Conservation (phyloP, 129 eudicot species). For the Centrapalus pauciflorus region DNA sequence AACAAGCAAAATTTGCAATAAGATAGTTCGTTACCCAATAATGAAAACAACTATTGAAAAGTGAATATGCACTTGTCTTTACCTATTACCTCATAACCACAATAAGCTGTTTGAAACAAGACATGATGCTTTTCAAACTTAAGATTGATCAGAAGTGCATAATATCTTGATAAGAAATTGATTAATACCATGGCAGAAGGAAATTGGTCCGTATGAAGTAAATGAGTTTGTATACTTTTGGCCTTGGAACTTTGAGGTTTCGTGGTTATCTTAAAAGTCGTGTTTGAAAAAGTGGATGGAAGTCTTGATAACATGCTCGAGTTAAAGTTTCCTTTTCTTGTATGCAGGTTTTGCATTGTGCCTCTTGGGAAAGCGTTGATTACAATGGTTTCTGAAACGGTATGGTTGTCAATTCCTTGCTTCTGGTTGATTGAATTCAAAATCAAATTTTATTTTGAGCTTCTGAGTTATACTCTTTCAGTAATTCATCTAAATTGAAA, state of each 20-base stretch:
- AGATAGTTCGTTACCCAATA: too few relatives aligned
- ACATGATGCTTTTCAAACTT: too few relatives aligned
- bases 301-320: not conserved
- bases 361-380: constrained; percentile 65
- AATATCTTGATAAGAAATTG: not conserved
- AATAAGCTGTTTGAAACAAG: not conserved
- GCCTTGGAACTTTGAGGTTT: not conserved
- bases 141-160: not conserved
- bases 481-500: not conserved
- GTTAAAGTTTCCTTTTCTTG: not conserved
- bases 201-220: not conserved
- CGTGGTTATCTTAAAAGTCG: not conserved
- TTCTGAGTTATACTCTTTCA: not conserved
- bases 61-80: not conserved
- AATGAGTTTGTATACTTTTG: not conserved
- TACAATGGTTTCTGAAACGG: constrained; percentile 50
- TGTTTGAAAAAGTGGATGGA: not conserved
- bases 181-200: not conserved
- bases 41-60: too few relatives aligned
- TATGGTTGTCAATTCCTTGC: constrained; percentile 19
- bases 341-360: constrained; percentile 70
- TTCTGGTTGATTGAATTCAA: not conserved
- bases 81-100: not conserved
- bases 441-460: not conserved
- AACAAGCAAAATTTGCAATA: too few relatives aligned